Base-by-base conservation (phyloP, 352 stramenopile species). In the Aphanomyces cochlioides region DNA sequence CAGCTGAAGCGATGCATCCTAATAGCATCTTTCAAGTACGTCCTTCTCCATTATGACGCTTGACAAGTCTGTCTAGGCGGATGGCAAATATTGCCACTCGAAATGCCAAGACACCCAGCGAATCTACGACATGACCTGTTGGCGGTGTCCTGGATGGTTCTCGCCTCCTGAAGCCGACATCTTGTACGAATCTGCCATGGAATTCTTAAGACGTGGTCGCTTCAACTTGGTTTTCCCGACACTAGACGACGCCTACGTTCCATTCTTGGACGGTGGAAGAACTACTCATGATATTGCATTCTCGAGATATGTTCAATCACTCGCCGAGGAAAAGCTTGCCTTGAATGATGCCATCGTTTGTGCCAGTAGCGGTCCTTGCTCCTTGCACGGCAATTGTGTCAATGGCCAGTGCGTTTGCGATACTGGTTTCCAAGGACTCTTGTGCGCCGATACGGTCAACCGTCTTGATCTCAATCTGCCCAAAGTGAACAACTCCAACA, bases 351-450 rank as follows among this genome's bases (percentile, higher is more conserved):
- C 73, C 37, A 76, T 89, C 47, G 43, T 79, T 58, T 95, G 87
- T 56, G 74, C 90, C 8, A 88, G 90, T 72, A 83, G 87, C 15
- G 82, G 89, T 36, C 80, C 93, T 70, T 96, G 88, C 76, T 94
- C 78, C 64, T 73, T 77, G 54, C 78, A 92, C 54, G 88, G 88
- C 41, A 83, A 93, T 72, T 96, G 88, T 67, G 77, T 93, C 37
- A 94, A 95, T 65, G 85, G 84, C 28, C 65, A 76, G 66, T 96
- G 88, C 72, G 72, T 75, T 6, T 96, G 88, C 59, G 85, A 93
- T 66, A 73, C 58, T 21, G 79, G 75, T 38, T 96, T 90, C 57
- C 84, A 92, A 75, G 88, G 88, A 12, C 65, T 79, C 7, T 90
- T 81, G 56, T 96, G 88, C 76, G 92, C 93, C 7, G 67, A 79